Conservation (phyloP, 2,329 filamentous ascomycete genomes). For the Phialocephala sp. region DNA sequence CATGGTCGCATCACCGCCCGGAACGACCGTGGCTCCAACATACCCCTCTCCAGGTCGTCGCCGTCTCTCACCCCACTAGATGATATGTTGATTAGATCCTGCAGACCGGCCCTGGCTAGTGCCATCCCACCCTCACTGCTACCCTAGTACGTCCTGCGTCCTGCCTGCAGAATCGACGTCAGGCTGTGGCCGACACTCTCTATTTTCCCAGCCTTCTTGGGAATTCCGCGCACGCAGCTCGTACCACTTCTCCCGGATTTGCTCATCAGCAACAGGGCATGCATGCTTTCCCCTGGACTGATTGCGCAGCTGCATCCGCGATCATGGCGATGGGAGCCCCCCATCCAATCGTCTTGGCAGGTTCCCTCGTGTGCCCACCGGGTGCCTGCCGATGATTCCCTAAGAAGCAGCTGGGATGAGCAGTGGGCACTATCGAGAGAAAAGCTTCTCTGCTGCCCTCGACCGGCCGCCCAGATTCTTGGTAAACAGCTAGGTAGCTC, state of each 20-base stretch:
- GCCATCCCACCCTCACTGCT: background rate
- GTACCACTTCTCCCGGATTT: background rate
- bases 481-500: background rate
- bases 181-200: background rate
- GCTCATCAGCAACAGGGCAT: background rate
- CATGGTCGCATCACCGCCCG: background rate
- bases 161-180: conserved; percentile 3
- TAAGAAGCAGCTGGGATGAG: background rate
- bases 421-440: background rate
- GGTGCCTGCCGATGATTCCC: conserved; percentile 7
- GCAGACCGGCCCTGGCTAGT: background rate
- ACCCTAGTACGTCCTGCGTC: background rate
- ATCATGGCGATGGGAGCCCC: background rate
- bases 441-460: background rate
- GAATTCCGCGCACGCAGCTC: background rate
- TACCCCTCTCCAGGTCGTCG: background rate
- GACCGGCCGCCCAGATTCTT: background rate
- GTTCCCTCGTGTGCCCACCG: background rate
- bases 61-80: background rate
- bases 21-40: background rate
- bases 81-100: background rate
- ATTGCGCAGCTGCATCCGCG: background rate
- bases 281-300: background rate
- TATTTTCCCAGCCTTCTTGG: background rate
- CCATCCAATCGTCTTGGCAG: background rate